A percentile compares a stretch with the other conserved stretches of the same genome.
Conservation (phyloP, 73 alveolate species). For the Paramecium biaurelia region DNA sequence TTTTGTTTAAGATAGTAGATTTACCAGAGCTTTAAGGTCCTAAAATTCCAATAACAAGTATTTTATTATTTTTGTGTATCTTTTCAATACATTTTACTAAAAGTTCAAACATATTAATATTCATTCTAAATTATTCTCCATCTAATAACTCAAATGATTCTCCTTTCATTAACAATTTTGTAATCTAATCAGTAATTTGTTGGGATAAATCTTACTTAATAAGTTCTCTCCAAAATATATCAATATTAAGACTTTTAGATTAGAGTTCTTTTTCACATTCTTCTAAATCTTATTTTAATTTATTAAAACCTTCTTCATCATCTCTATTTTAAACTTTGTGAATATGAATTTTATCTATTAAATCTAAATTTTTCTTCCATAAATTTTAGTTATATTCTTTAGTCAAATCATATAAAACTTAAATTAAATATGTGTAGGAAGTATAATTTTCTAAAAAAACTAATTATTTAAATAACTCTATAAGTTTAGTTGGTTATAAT, state of each 20-base stretch:
- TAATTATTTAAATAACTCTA: too few species aligned
- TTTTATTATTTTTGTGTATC: not conserved
- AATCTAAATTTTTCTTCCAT: too few species aligned
- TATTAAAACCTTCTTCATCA: not conserved
- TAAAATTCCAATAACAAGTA: conserved; percentile 22
- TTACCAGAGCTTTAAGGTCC: conserved; percentile 71
- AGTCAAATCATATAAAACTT: not conserved
- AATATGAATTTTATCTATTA: not conserved
- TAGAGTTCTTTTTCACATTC: not conserved
- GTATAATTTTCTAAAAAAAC: too few species aligned
- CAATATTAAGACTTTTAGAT: not conserved
- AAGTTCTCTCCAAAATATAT: conserved; percentile 51
- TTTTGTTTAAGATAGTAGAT: conserved; percentile 60
- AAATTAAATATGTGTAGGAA: not conserved
- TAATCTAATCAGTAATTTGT: not conserved
- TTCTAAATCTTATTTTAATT: not conserved
- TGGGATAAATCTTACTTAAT: not conserved
- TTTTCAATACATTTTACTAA: not conserved
- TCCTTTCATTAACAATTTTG: conserved; percentile 25
- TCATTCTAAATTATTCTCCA: conserved; percentile 54
- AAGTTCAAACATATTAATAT: not conserved
- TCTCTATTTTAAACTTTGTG: not conserved
- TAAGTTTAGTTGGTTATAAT: not conserved
- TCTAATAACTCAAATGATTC: conserved; percentile 62
- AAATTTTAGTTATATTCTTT: not conserved